Percentiles rank a stretch among this genome's conserved stretches.
These are phyloP conservation scores for Arthroderma sp. DNA, from an alignment of 2,329 filamentous ascomycete species.

Conservation along the genomic window DNA sequence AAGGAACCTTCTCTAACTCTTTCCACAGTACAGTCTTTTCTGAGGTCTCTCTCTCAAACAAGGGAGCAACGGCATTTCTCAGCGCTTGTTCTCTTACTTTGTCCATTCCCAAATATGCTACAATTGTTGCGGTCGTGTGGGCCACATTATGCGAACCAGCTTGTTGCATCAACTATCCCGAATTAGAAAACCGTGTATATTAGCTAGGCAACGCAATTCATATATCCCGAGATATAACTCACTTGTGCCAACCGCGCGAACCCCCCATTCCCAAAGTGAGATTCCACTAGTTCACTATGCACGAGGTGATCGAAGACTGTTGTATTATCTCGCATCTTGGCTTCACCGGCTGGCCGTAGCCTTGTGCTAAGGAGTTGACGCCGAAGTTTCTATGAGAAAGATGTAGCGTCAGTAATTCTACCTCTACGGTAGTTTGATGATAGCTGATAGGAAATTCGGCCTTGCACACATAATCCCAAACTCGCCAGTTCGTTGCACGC, in stretches of 20 bases:
- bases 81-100: not conserved
- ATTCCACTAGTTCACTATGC: not conserved
- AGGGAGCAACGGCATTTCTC: not conserved
- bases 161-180: constrained; percentile 1
- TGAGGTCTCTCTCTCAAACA: not conserved
- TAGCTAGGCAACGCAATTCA: no score
- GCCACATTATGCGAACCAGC: constrained; percentile 1
- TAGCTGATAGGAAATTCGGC: not conserved
- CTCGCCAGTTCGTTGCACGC: not conserved
- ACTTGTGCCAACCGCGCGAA: constrained; percentile 1
- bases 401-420: not conserved
- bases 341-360: not conserved
- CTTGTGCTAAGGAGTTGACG: constrained; percentile 1
- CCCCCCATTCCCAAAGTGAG: not conserved
- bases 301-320: constrained; percentile 3
- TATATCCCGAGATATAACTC: not conserved
- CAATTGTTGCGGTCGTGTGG: not conserved
- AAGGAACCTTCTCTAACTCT: constrained; percentile 3
- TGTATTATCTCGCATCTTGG: not conserved
- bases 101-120: constrained; percentile 1
- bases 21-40: not conserved
- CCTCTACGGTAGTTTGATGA: not conserved
- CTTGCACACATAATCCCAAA: constrained; percentile 3
- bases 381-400: not conserved
- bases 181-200: not conserved